A percentile compares a stretch with the other conserved stretches of the same genome.
Conservation (phyloP, 345 rosid genomes). For the Eucalyptus brandiana region DNA sequence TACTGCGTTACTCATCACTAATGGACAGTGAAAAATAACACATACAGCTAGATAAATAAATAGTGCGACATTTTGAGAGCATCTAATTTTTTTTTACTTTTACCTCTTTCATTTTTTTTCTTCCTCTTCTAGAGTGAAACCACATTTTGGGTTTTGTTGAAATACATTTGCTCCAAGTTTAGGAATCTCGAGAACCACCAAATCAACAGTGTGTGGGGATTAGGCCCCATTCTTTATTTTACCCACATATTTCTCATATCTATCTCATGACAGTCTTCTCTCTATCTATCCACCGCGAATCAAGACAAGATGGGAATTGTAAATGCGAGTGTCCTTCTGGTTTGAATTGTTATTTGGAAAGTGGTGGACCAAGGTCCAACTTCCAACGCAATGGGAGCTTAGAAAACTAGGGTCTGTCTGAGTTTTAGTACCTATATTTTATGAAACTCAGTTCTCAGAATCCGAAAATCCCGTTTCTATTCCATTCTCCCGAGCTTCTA, state of each 20-base stretch:
- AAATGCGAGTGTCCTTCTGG: background rate
- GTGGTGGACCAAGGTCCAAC: background rate
- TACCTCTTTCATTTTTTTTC: background rate
- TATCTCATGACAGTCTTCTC: background rate
- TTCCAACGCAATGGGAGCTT: background rate
- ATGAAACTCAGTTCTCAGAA: conserved; percentile 23
- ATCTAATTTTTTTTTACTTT: background rate
- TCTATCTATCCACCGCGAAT: conserved; percentile 1
- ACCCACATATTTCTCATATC: background rate
- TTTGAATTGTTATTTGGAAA: background rate
- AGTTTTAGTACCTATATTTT: background rate
- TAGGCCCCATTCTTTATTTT: background rate
- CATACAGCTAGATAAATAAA: background rate
- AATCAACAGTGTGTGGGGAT: conserved; percentile 51
- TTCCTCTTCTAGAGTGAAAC: background rate
- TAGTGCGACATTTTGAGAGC: fast-evolving
- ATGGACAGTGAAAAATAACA: background rate
- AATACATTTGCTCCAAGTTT: conserved; percentile 9
- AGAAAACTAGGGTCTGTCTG: background rate
- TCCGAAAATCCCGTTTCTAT: conserved; percentile 65
- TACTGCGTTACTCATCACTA: background rate
- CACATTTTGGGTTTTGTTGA: background rate
- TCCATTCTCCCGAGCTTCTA: conserved; percentile 94
- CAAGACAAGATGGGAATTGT: conserved; percentile 5
- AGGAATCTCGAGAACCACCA: conserved; percentile 50